These are phyloP conservation scores for Pythium phragmiticola DNA, from an alignment of 352 stramenopile species.

Conservation along the genomic window DNA sequence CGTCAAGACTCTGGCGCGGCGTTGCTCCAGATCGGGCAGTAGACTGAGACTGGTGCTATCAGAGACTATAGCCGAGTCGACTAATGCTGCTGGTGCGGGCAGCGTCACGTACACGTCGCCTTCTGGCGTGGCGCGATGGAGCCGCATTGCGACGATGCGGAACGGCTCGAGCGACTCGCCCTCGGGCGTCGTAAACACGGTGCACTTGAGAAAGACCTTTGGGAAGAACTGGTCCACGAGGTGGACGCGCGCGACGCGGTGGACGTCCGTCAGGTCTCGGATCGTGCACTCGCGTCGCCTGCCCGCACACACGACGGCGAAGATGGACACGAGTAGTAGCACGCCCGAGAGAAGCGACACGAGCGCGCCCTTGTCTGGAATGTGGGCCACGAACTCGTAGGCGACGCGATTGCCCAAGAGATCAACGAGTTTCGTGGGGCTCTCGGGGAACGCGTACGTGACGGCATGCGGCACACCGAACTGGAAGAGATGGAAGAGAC, in stretches of 20 bases:
- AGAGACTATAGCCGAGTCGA: neutral
- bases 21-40: too few relatives aligned
- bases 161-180: slow-evolving; percentile 22
- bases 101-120: slow-evolving; percentile 25
- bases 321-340: slow-evolving; percentile 16
- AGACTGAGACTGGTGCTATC: neutral
- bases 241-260: slow-evolving; percentile 25
- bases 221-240: slow-evolving; percentile 30
- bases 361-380: slow-evolving; percentile 6
- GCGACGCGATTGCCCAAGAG: slow-evolving; percentile 4
- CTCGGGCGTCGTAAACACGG: slow-evolving; percentile 8
- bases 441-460: neutral
- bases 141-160: slow-evolving; percentile 25
- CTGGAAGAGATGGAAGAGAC: slow-evolving; percentile 27
- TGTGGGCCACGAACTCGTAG: slow-evolving; percentile 15
- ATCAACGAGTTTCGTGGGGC: slow-evolving; percentile 1
- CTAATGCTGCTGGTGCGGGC: neutral
- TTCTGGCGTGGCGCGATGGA: slow-evolving; percentile 8
- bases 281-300: slow-evolving; percentile 21
- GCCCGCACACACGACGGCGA: slow-evolving; percentile 4
- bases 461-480: slow-evolving; percentile 19
- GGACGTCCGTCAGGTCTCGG: slow-evolving; percentile 20
- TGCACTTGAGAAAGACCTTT: slow-evolving; percentile 27
- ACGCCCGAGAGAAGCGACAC: slow-evolving; percentile 2
- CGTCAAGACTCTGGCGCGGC: too few relatives aligned